Percentiles rank a stretch among this genome's conserved stretches.
These are phyloP conservation scores for Sphagnum fallax DNA, from an alignment of 228 moss, liverwort and hornwort species.

Conservation along the genomic window DNA sequence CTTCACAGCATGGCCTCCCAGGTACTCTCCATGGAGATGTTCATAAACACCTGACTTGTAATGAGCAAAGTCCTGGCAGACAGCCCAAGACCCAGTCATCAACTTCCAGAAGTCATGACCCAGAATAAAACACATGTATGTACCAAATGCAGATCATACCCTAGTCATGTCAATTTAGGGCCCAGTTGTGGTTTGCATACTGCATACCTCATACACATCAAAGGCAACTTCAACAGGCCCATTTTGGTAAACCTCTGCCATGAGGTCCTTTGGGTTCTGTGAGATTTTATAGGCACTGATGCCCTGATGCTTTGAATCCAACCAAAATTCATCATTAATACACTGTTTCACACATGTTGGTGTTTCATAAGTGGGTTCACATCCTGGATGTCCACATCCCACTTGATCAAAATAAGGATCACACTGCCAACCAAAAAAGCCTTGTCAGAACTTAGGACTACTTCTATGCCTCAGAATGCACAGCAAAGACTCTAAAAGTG, in stretches of 20 bases:
- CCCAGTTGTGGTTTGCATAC: not conserved
- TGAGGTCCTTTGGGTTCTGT: slow-evolving; percentile 52
- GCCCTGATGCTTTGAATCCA: slow-evolving; percentile 70
- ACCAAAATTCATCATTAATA: slow-evolving; percentile 81
- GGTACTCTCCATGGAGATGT: slow-evolving; percentile 60
- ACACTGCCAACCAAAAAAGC: slow-evolving; percentile 29
- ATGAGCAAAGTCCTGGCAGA: slow-evolving; percentile 69
- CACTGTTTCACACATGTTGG: slow-evolving; percentile 69
- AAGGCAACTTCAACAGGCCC: slow-evolving; percentile 89
- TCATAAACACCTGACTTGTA: slow-evolving; percentile 84
- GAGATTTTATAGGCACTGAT: slow-evolving; percentile 67
- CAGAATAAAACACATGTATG: too few species aligned
- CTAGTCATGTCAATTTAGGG: too few species aligned
- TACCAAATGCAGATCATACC: too few species aligned
- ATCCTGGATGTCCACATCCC: slow-evolving; percentile 90
- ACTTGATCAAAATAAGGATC: slow-evolving; percentile 82
- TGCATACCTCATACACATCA: slow-evolving; percentile 60
- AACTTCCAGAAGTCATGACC: too few species aligned
- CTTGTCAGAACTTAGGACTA: not conserved
- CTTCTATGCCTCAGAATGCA: not conserved
- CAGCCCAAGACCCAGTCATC: too few species aligned
- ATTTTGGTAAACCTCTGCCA: slow-evolving; percentile 75
- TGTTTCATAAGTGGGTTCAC: slow-evolving; percentile 58
- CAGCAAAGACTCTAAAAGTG: too few species aligned
- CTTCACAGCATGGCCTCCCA: slow-evolving; percentile 95